A percentile compares a stretch with the other conserved stretches of the same genome.
Conservation (phyloP, 1,139 yeast genomes). For the Candida mesenterica region DNA sequence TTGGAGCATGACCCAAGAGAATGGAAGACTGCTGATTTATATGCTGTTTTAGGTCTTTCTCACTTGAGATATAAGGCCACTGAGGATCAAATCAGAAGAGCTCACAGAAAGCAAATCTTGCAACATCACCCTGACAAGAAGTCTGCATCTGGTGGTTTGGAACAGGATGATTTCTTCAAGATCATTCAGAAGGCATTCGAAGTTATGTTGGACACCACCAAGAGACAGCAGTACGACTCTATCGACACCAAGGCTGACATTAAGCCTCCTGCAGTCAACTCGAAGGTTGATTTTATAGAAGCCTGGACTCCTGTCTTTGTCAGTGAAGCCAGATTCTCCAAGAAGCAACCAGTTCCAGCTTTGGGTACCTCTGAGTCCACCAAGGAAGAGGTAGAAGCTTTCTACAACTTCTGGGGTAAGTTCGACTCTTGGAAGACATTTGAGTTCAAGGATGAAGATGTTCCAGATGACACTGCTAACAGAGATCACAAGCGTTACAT, state of each 20-base stretch:
- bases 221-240: conserved; percentile 93
- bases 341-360: conserved; percentile 80
- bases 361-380: conserved; percentile 69
- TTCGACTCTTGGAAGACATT: conserved; percentile 98
- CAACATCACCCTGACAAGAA: conserved; percentile 98
- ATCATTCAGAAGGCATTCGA: conserved; percentile 97
- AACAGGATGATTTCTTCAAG: conserved; percentile 97
- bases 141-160: conserved; percentile 80
- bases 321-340: conserved; percentile 89
- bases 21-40: conserved; percentile 96
- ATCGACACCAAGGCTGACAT: conserved; percentile 90
- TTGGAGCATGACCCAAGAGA: conserved; percentile 93
- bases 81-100: conserved; percentile 91
- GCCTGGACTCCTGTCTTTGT: conserved; percentile 93
- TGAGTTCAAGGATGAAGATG: conserved; percentile 98
- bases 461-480: conserved; percentile 98
- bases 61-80: conserved; percentile 90
- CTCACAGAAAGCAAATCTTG: conserved; percentile 94
- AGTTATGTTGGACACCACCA: conserved; percentile 76
- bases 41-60: conserved; percentile 92
- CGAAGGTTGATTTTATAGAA: conserved; percentile 76
- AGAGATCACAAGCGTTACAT: conserved; percentile 99
- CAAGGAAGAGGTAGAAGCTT: conserved; percentile 82
- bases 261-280: conserved; percentile 67
- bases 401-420: conserved; percentile 90